Evolutionary conservation across 805 yeast genomes (phyloP), one percentile per base, ranked within the genome.

Genomic region (Candida parachauliodes): DNA sequence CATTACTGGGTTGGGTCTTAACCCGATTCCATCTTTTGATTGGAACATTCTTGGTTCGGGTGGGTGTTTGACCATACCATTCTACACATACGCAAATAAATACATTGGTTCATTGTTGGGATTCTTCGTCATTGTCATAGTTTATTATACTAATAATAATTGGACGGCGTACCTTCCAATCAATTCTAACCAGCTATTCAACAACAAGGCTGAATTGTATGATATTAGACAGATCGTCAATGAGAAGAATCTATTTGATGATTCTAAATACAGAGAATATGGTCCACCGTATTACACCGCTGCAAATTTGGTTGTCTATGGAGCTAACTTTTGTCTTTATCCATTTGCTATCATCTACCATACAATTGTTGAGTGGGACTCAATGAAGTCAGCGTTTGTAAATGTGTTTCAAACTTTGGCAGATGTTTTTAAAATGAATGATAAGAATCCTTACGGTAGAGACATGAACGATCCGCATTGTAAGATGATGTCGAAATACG

Each of bases 221-320:
- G 59, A 70, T 15, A 75, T 79, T 28, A 62, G 66, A 12, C 52
- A 67, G 37, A 65, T 80, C 12, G 51, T 80, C 29, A 56, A 70
- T 35, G 58, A 53, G 3, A 54, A 72, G 12, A 70, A 68, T 41
- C 46, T 52, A 12, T 66, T 80, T 32, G 81, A 78, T 48, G 43
- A 55, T 16, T 52, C 46, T 2, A 72, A 70, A 46, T 79, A 79
- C 51, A 60, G 64, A 39, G 42, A 54, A n/a, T 73, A 77, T 44
- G 82, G 85, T 1, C 81, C 84, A 7, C 87, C 88, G 7, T 81
- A 72, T 55, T 79, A 77, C 50, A 52, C 77, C 20, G 85, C 87
- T 5, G 84, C 79, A 1, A 76, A 76, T 51, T 56, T 79, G 42
- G 75, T 80, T 8, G 54, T 68, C 15, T 79, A 78, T 49, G 83